These are phyloP conservation scores for Escallonia rubra DNA, from an alignment of 129 eudicot genomes.

Conservation along the genomic window DNA sequence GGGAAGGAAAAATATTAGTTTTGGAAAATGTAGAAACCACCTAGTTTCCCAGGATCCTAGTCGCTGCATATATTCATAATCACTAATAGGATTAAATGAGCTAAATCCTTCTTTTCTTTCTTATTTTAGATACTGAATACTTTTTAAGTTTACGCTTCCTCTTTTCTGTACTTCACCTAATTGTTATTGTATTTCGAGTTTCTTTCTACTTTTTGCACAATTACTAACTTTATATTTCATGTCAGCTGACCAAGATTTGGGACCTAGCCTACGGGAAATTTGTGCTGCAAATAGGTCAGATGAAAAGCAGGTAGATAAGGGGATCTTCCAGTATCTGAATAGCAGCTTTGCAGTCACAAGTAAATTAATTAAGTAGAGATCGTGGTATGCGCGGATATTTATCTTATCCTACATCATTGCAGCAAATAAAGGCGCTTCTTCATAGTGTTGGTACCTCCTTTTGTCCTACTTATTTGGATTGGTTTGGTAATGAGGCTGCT, in stretches of 20 bases:
- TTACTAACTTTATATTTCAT: constrained; percentile 8
- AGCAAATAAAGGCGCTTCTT: constrained; percentile 97
- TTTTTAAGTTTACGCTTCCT: background rate
- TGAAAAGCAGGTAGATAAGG: constrained; percentile 73
- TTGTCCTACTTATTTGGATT: constrained; percentile 73
- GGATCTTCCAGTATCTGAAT: background rate
- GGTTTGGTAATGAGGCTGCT: constrained; percentile 70
- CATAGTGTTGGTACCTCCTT: constrained; percentile 72
- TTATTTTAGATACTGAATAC: background rate
- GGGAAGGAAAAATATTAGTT: no score
- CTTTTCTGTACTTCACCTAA: background rate
- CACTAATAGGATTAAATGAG: background rate
- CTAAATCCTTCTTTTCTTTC: background rate
- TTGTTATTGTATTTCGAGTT: background rate
- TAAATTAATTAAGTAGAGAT: constrained; percentile 8
- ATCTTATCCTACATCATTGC: constrained; percentile 20
- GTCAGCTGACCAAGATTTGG: constrained; percentile 53
- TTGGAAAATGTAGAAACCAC: no score
- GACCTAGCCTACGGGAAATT: constrained; percentile 77
- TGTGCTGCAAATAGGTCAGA: constrained; percentile 89
- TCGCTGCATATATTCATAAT: no score
- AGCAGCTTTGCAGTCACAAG: constrained; percentile 1
- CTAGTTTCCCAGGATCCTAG: no score
- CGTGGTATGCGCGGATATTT: background rate
- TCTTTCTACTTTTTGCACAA: background rate